Percentiles rank a stretch among this genome's conserved stretches.
These are phyloP conservation scores for Cornus florida DNA, from an alignment of 148 eudicot genomes.

Conservation along the genomic window DNA sequence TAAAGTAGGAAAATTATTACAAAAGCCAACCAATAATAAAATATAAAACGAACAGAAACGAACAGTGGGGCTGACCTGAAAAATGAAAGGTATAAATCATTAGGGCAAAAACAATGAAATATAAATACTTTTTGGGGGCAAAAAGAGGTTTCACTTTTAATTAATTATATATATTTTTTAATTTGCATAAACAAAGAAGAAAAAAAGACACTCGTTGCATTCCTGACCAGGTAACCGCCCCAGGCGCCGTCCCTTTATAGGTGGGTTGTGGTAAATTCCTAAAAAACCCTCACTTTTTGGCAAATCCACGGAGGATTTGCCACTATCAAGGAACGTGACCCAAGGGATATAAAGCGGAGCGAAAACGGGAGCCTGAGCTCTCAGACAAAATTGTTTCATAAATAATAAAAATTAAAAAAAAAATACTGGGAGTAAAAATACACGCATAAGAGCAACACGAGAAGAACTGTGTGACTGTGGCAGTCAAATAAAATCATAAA, in stretches of 20 bases:
- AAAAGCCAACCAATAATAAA: neutral
- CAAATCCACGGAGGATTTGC: neutral
- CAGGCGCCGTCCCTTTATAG: neutral
- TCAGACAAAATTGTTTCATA: no score
- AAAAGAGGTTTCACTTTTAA: conserved; percentile 4
- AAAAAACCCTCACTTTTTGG: neutral
- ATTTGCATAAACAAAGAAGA: neutral
- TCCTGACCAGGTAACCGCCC: conserved; percentile 3
- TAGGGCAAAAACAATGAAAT: neutral
- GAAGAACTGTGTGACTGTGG: no score
- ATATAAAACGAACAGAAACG: neutral
- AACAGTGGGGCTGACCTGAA: neutral
- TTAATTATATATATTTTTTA: neutral
- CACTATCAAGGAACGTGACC: neutral
- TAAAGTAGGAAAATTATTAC: neutral
- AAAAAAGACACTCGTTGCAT: neutral
- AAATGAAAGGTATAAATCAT: neutral
- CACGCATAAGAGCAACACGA: no score
- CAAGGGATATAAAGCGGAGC: no score
- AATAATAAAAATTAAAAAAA: no score
- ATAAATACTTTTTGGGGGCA: neutral
- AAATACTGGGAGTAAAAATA: no score
- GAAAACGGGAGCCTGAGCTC: no score
- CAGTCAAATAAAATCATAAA: no score
- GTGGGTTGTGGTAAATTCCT: neutral